Percentiles rank a stretch among this genome's conserved stretches.
Conservation (phyloP, 306 rosid species). For the Morella rubra region DNA sequence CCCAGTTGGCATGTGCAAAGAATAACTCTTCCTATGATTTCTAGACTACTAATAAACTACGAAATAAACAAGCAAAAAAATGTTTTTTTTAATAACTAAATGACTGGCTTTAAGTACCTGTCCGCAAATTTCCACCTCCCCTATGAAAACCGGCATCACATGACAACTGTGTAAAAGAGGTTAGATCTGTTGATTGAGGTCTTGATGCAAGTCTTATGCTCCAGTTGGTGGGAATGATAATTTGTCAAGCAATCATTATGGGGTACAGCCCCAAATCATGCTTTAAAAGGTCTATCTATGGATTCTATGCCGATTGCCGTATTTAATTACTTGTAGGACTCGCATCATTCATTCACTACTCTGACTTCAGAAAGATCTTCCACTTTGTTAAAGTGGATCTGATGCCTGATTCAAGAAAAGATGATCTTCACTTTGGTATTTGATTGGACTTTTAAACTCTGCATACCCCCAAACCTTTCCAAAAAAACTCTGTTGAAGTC, state of each 20-base stretch:
- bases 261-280: background rate
- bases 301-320: background rate
- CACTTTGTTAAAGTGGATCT: background rate
- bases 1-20: background rate
- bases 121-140: slow-evolving; percentile 12
- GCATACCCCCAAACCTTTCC: background rate
- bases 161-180: background rate
- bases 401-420: background rate
- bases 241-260: background rate
- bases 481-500: background rate
- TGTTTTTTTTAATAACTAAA: slow-evolving; percentile 2
- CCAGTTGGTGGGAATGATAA: background rate
- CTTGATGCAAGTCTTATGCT: background rate
- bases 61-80: background rate
- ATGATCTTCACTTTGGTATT: background rate
- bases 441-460: background rate
- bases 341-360: background rate
- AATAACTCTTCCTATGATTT: background rate
- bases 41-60: background rate
- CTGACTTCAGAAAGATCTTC: background rate
- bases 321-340: background rate
- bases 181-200: background rate
- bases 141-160: background rate
- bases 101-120: background rate
- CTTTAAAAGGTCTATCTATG: background rate